Base-by-base conservation (phyloP, 1,284 basidiomycete species). In the Earliella scabrosa region DNA sequence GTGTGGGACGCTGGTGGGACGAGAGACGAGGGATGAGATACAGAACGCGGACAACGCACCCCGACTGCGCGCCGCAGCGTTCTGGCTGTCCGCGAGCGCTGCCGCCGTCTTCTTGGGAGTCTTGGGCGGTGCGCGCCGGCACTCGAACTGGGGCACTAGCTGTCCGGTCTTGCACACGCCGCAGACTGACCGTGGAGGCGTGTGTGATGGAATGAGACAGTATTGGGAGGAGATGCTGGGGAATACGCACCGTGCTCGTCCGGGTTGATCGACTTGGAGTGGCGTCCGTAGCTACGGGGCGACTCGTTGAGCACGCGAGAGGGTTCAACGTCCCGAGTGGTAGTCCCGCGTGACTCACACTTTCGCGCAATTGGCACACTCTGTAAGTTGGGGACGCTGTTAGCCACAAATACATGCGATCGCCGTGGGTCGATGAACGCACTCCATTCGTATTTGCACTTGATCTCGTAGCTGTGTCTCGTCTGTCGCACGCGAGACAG, bases 391-490 rank as follows among this genome's bases (percentile, higher is more conserved):
- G n/a, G n/a, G n/a, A n/a, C n/a, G n/a, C n/a, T n/a, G n/a, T n/a
- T n/a, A n/a, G n/a, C n/a, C n/a, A n/a, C n/a, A n/a, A n/a, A n/a
- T n/a, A n/a, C n/a, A n/a, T n/a, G n/a, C n/a, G n/a, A n/a, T n/a
- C n/a, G n/a, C n/a, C n/a, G n/a, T n/a, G n/a, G n/a, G n/a, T n/a
- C n/a, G 18, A 2, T 24, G 27, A 10, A 73, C 86, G 69, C 65
- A 90, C 88, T 76, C 92, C 92, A 95, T 63, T 87, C 76, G 65
- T 80, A 95, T 49, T 86, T 86, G 76, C 91, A 88, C 20, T 77
- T 77, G 61, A 93, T 92, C 55, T 90, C 87, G 66, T 93, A 93
- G 64, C 82, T 76, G 60, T 93, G 92, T 56, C 75, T 81, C 2
- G 87, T 87, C 88, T 91, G 57, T n/a, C 32, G 23, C 47, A 10